Evolutionary conservation across 23 red algal genomes (phyloP).

Genomic region (Gracilaria domingensis): DNA sequence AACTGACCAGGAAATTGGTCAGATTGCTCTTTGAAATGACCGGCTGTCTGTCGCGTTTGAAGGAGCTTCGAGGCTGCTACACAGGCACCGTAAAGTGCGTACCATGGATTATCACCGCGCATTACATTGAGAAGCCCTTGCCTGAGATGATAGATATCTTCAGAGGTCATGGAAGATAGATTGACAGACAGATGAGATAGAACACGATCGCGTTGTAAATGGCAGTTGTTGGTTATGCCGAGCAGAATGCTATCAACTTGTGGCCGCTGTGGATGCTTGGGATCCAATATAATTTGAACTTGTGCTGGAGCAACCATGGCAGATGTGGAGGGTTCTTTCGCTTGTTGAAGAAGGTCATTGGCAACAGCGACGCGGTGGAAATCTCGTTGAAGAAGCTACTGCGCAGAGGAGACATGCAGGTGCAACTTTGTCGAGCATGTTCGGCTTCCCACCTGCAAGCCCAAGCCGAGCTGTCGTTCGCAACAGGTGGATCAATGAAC

Average conservation of each 20-base stretch:
- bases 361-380: neutral
- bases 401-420: no score
- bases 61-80: conserved; percentile 4
- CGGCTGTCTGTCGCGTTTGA: neutral
- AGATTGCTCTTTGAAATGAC: neutral
- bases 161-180: neutral
- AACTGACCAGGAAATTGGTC: neutral
- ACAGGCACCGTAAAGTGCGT: conserved; percentile 10
- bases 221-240: conserved; percentile 4
- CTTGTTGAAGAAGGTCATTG: neutral
- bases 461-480: no score
- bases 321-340: neutral
- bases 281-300: neutral
- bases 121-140: neutral
- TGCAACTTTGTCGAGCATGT: no score
- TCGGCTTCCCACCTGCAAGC: no score
- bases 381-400: neutral
- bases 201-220: conserved; percentile 30
- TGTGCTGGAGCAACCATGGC: conserved; percentile 2
- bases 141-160: neutral
- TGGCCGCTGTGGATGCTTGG: neutral
- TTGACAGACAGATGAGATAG: neutral
- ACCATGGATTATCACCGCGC: conserved; percentile 3
- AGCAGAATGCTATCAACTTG: neutral
- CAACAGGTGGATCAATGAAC: no score